Evolutionary conservation across 192 early-diverging fungal species (phyloP), one percentile per base, ranked within the genome.

Genomic region (Obelidium mucronatum): DNA sequence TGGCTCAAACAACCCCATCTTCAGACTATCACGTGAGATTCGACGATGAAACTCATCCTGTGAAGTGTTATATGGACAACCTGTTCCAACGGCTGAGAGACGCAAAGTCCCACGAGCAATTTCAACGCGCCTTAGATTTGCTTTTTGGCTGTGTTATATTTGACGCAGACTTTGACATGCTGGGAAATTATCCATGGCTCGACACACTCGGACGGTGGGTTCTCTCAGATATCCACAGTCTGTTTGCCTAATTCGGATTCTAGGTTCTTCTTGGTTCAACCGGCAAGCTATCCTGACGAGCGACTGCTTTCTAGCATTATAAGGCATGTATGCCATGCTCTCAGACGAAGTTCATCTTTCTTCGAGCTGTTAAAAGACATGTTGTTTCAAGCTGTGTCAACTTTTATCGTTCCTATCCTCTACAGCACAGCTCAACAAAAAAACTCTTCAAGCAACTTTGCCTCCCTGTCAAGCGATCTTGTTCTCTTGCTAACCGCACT

Each of bases 251-350:
- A 19, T 19, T 30, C 13, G 5, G 2, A 31, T 4, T 36, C 19
- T 40, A 82, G 79, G 54, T 79, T 82, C 56, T 59, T 82, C 6
- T 8, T 54, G 5, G 61, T 56, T 11, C 54, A 64, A 33, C 81
- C 81, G 3, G 63, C 78, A 15, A 81, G 42, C 35, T 40, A 58
- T 22, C 62, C 33, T 17, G 79, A 82, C 52, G 81, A 82, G 31
- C 52, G 40, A 13, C 26, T 81, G 19, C 62, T 83, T 59, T 34
- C 83, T 19, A 34, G 26, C 6, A n/a, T 56, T 8, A 60, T 83
- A 30, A 40, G 75, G 35, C 70, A 62, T 13, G 37, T 82, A 54
- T 24, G 55, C 5, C 19, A 42, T 5, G 53, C 48, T 19, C 36
- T 40, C 6, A 19, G 56, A 39, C 35, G 44, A 6, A 66, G 58